Conservation (phyloP, 306 rosid species). For the Alnus rubra region DNA sequence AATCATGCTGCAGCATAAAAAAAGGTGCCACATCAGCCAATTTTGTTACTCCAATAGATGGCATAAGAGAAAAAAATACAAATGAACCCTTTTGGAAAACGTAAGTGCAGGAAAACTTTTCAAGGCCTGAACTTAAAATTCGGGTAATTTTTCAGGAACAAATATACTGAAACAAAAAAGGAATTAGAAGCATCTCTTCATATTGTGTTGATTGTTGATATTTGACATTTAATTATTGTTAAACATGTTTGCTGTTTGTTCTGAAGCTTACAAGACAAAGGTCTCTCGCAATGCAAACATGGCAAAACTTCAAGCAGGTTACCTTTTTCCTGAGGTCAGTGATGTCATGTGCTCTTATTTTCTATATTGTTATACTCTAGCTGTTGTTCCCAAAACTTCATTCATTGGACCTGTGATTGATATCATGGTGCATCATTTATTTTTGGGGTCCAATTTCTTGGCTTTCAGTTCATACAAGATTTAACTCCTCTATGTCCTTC, state of each 20-base stretch:
- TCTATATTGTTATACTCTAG: too few relatives aligned
- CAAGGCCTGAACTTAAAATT: too few relatives aligned
- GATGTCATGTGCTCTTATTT: conserved; percentile 19
- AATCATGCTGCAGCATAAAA: too few relatives aligned
- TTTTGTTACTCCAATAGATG: too few relatives aligned
- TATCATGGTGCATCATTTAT: background rate
- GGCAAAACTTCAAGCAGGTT: conserved; percentile 92
- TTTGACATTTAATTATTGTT: background rate
- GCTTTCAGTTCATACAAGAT: background rate
- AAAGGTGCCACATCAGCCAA: too few relatives aligned
- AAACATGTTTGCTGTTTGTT: conserved; percentile 15
- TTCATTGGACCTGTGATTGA: conserved; percentile 17
- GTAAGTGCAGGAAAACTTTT: too few relatives aligned
- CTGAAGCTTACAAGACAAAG: conserved; percentile 68
- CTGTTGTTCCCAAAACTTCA: background rate
- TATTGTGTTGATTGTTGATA: background rate
- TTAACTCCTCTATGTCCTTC: background rate
- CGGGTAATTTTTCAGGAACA: background rate
- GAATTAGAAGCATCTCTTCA: background rate
- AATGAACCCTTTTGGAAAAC: too few relatives aligned
- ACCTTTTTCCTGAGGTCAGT: conserved; percentile 96
- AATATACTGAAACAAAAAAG: background rate
- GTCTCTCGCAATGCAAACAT: conserved; percentile 82
- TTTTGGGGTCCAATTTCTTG: background rate
- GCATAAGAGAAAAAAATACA: too few relatives aligned